Evolutionary conservation across 768 basidiomycete species (phyloP), one percentile per base, ranked within the genome.

Genomic region (Arthromyces matolae): DNA sequence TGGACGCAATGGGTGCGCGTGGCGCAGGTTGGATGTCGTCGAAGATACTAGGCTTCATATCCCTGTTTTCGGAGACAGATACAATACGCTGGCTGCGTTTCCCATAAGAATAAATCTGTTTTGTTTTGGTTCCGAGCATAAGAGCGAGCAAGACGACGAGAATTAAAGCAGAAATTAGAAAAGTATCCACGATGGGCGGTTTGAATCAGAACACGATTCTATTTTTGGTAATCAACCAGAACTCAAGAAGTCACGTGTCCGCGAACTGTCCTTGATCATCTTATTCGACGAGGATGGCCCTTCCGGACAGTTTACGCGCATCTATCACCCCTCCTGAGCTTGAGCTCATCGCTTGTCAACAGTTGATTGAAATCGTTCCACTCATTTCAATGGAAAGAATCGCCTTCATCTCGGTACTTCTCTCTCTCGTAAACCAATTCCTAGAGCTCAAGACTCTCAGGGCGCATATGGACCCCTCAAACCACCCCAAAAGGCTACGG

Each of bases 401-500:
- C 20, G 84, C 93, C 24, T 87, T 97, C 61, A 89, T 97, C 52
- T 91, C 93, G 65, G 93, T 89, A 75, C 56, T 58, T 52, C 48
- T 49, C 44, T 36, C 34, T 51, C 47, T 54, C 51, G 49, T 54
- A 20, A 42, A 36, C 38, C 39, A 41, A 47, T 45, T 36, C 22
- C 47, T 42, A 33, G 27, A 60, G 38, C 55, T 60, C 46, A 52
- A 54, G 55, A 53, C 44, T 46, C 51, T 35, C 64, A 96, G 93
- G 93, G 92, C 44, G 84, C 86, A 43, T 96, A 92, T 58, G 96
- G 96, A 2, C 95, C 96, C 16, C 79, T 99, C 44, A 76, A 85
- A 5, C 94, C 96, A 1, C 95, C 95, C 5, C 78, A 81, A 48
- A 87, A 88, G 64, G 77, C 85, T 29, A 78, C 78, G 55, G 81